Conservation (phyloP, 441 rosid species). For the Eutrema salsugineum region DNA sequence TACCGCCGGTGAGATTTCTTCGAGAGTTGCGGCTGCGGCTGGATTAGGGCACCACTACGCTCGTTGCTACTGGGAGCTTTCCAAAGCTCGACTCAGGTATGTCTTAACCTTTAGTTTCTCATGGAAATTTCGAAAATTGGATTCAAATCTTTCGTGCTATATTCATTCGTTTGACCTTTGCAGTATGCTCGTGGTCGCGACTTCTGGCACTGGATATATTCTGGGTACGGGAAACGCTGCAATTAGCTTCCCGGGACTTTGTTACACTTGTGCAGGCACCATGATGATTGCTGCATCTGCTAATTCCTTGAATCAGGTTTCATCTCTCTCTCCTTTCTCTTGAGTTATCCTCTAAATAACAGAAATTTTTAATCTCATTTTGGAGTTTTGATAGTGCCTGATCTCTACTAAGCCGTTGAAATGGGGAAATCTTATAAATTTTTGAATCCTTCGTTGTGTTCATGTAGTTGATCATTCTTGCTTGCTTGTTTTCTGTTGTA, state of each 20-base stretch:
- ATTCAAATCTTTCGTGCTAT: background rate
- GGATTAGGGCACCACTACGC: constrained; percentile 52
- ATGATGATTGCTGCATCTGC: constrained; percentile 99
- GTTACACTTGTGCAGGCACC: constrained; percentile 91
- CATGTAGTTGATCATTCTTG: background rate
- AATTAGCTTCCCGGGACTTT: constrained; percentile 63
- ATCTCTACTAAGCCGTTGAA: too few species aligned
- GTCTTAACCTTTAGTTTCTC: background rate
- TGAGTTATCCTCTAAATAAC: background rate
- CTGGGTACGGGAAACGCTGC: constrained; percentile 69
- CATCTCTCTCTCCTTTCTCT: background rate
- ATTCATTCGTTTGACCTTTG: background rate
- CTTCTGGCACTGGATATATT: constrained; percentile 92
- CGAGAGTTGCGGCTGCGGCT: constrained; percentile 32
- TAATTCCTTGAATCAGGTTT: constrained; percentile 88
- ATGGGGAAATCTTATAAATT: background rate
- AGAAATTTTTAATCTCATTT: background rate
- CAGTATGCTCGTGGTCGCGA: constrained; percentile 93
- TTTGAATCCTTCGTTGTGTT: background rate
- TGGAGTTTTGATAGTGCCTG: background rate
- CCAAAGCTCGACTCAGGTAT: constrained; percentile 96
- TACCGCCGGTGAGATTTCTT: constrained; percentile 32
- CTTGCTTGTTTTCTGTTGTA: background rate
- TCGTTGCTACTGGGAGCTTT: constrained; percentile 92
- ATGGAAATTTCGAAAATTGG: background rate